Conservation (phyloP, 495 filamentous ascomycete genomes). For the Tuber indicum region DNA sequence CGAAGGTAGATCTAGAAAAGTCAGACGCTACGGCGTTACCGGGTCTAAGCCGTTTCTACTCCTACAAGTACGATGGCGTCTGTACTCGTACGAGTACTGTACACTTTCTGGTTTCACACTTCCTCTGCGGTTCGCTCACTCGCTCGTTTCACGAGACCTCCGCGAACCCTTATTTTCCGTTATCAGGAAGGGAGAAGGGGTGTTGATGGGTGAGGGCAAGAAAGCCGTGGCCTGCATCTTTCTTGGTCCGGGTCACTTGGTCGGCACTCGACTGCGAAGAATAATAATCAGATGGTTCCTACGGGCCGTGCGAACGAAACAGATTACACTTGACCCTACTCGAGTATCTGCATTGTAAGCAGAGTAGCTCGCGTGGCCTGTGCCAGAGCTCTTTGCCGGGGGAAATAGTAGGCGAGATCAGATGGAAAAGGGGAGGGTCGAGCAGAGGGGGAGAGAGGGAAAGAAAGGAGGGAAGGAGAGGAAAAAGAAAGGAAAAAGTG, state of each 20-base stretch:
- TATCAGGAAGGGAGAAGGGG: not conserved
- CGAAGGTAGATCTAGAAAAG: not conserved
- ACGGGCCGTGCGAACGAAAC: not conserved
- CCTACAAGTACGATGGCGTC: not conserved
- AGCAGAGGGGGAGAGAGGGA: not conserved
- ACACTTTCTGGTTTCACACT: not conserved
- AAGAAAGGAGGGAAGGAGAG: not conserved
- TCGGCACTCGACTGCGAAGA: not conserved
- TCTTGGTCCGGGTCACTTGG: not conserved
- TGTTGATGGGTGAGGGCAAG: not conserved
- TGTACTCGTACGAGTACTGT: not conserved
- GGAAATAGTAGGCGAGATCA: not conserved
- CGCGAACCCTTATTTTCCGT: not conserved
- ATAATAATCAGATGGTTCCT: not conserved
- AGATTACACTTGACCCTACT: not conserved
- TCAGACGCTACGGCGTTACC: not conserved
- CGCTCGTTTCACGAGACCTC: not conserved
- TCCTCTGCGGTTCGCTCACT: not conserved
- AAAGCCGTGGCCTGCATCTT: not conserved
- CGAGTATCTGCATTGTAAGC: not conserved
- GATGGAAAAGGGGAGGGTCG: not conserved
- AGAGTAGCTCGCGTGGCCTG: not conserved
- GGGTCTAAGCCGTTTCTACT: not conserved
- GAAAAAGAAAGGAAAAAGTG: not conserved
- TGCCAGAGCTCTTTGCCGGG: not conserved